Evolutionary conservation across 169 alveolate species (phyloP).

Genomic region (Plasmodium gonderi): DNA sequence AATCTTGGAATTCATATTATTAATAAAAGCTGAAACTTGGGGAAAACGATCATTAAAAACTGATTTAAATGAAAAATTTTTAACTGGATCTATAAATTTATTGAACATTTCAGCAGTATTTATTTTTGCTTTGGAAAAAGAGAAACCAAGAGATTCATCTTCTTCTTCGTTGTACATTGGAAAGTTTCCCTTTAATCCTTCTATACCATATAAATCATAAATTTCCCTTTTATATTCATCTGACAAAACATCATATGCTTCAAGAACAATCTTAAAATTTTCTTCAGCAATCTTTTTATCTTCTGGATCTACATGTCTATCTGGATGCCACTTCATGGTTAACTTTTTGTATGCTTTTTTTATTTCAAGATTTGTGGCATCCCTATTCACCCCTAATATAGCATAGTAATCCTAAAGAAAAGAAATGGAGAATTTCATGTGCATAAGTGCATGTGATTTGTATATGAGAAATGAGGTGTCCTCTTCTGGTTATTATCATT

Average conservation of each 20-base stretch:
- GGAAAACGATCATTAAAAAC: slow-evolving; percentile 7
- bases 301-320: slow-evolving; percentile 20
- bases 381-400: slow-evolving; percentile 80
- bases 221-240: slow-evolving; percentile 94
- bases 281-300: slow-evolving; percentile 82
- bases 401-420: slow-evolving; percentile 80
- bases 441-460: not conserved
- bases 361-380: slow-evolving; percentile 86
- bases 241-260: slow-evolving; percentile 94
- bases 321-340: slow-evolving; percentile 94
- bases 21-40: slow-evolving; percentile 76
- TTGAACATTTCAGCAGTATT: slow-evolving; percentile 86
- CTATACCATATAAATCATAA: slow-evolving; percentile 95
- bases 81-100: slow-evolving; percentile 83
- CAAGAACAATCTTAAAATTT: slow-evolving; percentile 91
- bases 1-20: slow-evolving; percentile 51
- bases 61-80: slow-evolving; percentile 77
- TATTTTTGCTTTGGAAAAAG: slow-evolving; percentile 74
- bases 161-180: not conserved
- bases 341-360: slow-evolving; percentile 92
- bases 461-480: not conserved
- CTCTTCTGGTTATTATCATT: not conserved
- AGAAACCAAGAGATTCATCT: not conserved
- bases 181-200: slow-evolving; percentile 92
- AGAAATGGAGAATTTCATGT: not conserved